Percentiles rank a stretch among this genome's conserved stretches.
Evolutionary conservation across 805 yeast species (phyloP).

Genomic region (Metschnikowia cerradonensis): DNA sequence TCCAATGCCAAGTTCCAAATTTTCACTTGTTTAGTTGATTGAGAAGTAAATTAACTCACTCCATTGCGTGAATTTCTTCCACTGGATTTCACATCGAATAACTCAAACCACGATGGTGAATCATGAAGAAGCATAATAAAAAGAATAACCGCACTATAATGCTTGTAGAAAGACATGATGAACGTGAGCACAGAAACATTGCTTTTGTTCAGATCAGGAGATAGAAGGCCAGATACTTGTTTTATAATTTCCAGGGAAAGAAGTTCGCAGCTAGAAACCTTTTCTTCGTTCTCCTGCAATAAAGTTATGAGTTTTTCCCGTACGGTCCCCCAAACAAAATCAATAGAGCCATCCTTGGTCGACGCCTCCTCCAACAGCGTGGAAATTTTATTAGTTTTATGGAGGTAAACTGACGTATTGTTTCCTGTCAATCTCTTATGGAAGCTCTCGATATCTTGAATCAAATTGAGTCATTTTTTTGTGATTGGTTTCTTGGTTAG

Average conservation of each 20-base stretch:
- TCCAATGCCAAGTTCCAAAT: conserved; percentile 31
- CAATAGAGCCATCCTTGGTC: background rate
- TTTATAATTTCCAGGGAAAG: conserved; percentile 62
- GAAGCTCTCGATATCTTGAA: background rate
- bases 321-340: conserved; percentile 22
- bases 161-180: conserved; percentile 32
- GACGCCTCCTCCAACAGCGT: background rate
- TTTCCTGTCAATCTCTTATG: background rate
- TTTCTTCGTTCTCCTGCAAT: conserved; percentile 9
- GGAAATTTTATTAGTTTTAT: background rate
- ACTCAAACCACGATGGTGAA: too few relatives aligned
- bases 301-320: conserved; percentile 24
- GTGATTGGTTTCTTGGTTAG: background rate
- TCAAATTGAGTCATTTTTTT: background rate
- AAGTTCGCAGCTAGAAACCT: conserved; percentile 71
- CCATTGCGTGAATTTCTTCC: too few relatives aligned
- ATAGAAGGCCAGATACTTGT: conserved; percentile 12
- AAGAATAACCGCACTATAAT: conserved; percentile 21
- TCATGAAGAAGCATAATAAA: too few relatives aligned
- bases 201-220: background rate
- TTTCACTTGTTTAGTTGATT: conserved; percentile 20
- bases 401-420: background rate
- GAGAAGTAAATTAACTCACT: too few relatives aligned
- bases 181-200: conserved; percentile 37
- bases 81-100: too few relatives aligned